Percentiles rank a stretch among this genome's conserved stretches.
Evolutionary conservation across 768 basidiomycete species (phyloP).

Genomic region (Leccinum boreale): DNA sequence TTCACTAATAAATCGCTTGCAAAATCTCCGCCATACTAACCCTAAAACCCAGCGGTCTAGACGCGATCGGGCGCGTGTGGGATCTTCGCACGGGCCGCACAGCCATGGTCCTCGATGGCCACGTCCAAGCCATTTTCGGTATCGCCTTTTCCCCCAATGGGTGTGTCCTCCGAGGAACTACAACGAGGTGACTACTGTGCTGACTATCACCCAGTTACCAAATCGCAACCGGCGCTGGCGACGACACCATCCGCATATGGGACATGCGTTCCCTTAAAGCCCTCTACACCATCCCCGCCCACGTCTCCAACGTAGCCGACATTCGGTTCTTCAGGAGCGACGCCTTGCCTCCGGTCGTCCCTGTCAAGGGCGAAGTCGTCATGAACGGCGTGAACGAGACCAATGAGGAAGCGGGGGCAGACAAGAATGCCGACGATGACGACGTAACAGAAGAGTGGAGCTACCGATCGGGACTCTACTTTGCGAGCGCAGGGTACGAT

Average conservation of each 20-base stretch:
- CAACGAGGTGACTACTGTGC: constrained; percentile 4
- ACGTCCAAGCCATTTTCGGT: constrained; percentile 87
- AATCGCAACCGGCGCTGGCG: constrained; percentile 94
- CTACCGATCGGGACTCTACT: constrained; percentile 86
- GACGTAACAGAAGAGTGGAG: constrained; percentile 58
- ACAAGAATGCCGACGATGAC: constrained; percentile 24
- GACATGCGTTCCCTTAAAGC: constrained; percentile 91
- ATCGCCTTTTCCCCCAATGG: constrained; percentile 96
- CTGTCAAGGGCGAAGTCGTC: constrained; percentile 40
- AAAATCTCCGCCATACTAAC: not conserved
- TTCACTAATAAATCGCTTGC: not conserved
- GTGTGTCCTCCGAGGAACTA: constrained; percentile 42
- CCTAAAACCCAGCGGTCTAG: constrained; percentile 66
- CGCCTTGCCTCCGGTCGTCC: constrained; percentile 44
- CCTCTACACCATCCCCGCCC: constrained; percentile 95
- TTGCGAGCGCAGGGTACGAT: constrained; percentile 93
- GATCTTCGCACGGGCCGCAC: constrained; percentile 93
- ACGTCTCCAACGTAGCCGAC: constrained; percentile 92
- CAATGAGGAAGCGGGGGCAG: constrained; percentile 25
- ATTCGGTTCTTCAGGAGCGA: constrained; percentile 87
- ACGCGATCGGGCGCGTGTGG: constrained; percentile 97
- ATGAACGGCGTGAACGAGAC: constrained; percentile 48
- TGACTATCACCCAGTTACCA: constrained; percentile 67
- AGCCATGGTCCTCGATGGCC: constrained; percentile 97
- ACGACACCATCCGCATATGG: constrained; percentile 99